phyloP scores from a whole-genome alignment of 345 rosid genomes.

The Diplotaxis tenuifolia region DNA sequence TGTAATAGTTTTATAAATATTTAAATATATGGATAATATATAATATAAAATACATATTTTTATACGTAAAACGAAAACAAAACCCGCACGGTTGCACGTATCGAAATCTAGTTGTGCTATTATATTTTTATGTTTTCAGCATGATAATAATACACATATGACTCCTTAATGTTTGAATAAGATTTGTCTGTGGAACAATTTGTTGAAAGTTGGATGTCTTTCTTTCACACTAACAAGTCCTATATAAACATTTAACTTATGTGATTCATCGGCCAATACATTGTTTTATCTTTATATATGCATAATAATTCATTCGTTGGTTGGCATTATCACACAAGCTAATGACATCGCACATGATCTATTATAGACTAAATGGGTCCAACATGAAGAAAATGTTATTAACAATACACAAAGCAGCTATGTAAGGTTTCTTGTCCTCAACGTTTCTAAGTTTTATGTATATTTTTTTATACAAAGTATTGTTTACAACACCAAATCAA shows the following conservation, averaged over 20 bases:
- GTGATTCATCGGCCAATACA: neutral
- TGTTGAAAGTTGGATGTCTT: slow-evolving; percentile 30
- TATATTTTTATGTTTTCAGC: neutral
- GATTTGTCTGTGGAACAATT: neutral
- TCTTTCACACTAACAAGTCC: slow-evolving; percentile 23
- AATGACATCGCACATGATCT: neutral
- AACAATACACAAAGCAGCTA: neutral
- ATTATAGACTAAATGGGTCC: neutral
- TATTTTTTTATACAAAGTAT: neutral
- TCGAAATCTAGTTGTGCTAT: too few relatives aligned
- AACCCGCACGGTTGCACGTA: too few relatives aligned
- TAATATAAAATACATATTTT: too few relatives aligned
- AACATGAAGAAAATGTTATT: neutral
- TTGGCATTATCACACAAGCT: neutral
- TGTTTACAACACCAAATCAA: neutral
- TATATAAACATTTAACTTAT: neutral
- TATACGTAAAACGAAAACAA: too few relatives aligned
- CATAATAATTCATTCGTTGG: neutral
- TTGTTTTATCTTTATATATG: neutral
- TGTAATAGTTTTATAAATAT: too few relatives aligned
- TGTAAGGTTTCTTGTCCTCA: neutral
- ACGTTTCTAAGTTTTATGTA: neutral
- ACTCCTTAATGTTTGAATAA: neutral
- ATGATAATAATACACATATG: neutral
- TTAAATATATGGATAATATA: too few relatives aligned